These are phyloP conservation scores for Acer campestre DNA, from an alignment of 345 rosid species.

Conservation along the genomic window DNA sequence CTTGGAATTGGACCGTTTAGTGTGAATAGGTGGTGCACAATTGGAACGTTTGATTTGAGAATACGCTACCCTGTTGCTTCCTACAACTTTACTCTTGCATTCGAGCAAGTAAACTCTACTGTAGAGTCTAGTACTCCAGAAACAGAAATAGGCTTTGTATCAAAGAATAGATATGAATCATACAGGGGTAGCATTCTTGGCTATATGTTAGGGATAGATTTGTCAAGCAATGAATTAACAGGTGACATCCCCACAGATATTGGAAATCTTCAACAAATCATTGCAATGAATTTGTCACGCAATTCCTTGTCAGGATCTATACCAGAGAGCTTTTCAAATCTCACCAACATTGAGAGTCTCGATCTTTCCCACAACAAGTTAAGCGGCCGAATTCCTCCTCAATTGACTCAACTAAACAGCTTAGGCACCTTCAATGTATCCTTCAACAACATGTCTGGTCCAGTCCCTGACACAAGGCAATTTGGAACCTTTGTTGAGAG, in stretches of 20 bases:
- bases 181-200: neutral
- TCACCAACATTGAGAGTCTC: neutral
- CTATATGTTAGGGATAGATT: neutral
- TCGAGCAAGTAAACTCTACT: accelerated
- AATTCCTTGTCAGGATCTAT: neutral
- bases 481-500: neutral
- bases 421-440: neutral
- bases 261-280: neutral
- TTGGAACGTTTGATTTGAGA: too few species aligned
- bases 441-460: neutral
- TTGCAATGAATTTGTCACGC: neutral
- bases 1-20: too few species aligned
- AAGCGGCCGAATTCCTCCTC: neutral
- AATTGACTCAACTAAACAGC: neutral
- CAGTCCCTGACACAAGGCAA: neutral
- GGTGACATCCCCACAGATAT: neutral
- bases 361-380: neutral
- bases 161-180: neutral
- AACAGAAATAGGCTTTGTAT: neutral
- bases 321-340: neutral
- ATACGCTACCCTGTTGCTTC: neutral
- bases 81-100: neutral
- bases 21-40: too few species aligned
- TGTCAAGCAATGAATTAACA: neutral
- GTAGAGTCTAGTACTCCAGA: too few species aligned